Conservation (phyloP, 1,284 basidiomycete species). For the Rhodotorula mucilaginosa region DNA sequence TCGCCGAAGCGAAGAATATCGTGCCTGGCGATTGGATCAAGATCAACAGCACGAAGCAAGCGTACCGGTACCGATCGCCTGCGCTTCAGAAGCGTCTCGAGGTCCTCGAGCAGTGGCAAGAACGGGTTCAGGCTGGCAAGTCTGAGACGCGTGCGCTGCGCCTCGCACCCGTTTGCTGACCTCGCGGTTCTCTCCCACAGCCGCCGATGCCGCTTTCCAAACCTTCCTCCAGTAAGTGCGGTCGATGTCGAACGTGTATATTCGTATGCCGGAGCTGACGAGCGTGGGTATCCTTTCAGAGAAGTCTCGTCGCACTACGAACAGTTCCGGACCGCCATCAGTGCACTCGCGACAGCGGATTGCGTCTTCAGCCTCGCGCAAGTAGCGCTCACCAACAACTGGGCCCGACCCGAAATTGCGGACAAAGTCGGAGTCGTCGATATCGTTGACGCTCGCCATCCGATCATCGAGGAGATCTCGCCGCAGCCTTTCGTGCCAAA, state of each 20-base stretch:
- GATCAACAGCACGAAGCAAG: constrained; percentile 71
- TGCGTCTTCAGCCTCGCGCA: constrained; percentile 67
- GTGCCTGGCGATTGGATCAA: constrained; percentile 78
- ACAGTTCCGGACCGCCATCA: constrained; percentile 67
- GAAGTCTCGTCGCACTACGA: constrained; percentile 54
- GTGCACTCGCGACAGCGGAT: constrained; percentile 76
- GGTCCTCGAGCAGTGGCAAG: constrained; percentile 72
- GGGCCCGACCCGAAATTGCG: constrained; percentile 61
- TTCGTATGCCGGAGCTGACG: background rate
- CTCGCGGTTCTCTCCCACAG: constrained; percentile 23
- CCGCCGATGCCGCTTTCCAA: constrained; percentile 64
- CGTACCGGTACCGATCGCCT: constrained; percentile 79
- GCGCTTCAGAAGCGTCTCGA: constrained; percentile 62
- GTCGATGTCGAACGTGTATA: background rate
- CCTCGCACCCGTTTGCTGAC: no score
- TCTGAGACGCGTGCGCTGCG: background rate
- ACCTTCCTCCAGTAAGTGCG: constrained; percentile 64
- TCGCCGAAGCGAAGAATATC: constrained; percentile 62
- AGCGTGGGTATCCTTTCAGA: background rate
- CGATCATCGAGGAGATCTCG: constrained; percentile 73
- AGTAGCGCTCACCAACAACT: constrained; percentile 56
- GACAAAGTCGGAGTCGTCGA: constrained; percentile 32
- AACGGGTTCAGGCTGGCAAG: constrained; percentile 58
- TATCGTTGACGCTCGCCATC: constrained; percentile 59
- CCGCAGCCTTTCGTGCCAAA: constrained; percentile 79